A percentile compares a stretch with the other conserved stretches of the same genome.
These are phyloP conservation scores for Vitis cinerea DNA, from an alignment of 164 flowering plant genomes.

Conservation along the genomic window DNA sequence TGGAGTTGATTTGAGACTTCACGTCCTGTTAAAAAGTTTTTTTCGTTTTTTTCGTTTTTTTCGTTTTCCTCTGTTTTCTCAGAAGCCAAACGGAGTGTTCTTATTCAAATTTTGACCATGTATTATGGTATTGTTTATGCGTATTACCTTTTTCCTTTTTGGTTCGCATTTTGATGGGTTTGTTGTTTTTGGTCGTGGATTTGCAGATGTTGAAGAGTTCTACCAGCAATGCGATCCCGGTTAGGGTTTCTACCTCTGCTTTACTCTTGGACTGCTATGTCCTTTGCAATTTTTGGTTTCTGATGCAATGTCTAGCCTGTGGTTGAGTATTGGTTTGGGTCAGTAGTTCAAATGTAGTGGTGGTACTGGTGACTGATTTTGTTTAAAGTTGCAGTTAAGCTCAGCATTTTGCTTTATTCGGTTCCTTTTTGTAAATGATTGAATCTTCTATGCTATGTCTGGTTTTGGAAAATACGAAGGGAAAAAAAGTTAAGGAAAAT, in stretches of 20 bases:
- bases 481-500: too few relatives aligned
- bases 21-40: constrained; percentile 3
- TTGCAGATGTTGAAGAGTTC: constrained; percentile 61
- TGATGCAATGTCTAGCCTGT: too few relatives aligned
- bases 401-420: not conserved
- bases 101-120: too few relatives aligned
- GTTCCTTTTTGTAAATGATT: not conserved
- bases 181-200: constrained; percentile 4
- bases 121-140: too few relatives aligned
- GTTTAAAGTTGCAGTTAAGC: not conserved
- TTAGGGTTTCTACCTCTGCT: constrained; percentile 23
- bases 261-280: not conserved
- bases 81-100: too few relatives aligned
- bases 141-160: too few relatives aligned
- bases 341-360: not conserved
- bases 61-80: not conserved
- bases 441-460: too few relatives aligned
- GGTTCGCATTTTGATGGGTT: not conserved
- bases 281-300: not conserved
- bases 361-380: constrained; percentile 1
- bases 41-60: not conserved
- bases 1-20: too few relatives aligned
- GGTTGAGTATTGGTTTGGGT: not conserved
- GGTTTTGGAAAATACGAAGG: too few relatives aligned
- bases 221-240: constrained; percentile 66